These are phyloP conservation scores for Kodamaea jinghongensis DNA, from an alignment of 805 yeast species.

Conservation along the genomic window DNA sequence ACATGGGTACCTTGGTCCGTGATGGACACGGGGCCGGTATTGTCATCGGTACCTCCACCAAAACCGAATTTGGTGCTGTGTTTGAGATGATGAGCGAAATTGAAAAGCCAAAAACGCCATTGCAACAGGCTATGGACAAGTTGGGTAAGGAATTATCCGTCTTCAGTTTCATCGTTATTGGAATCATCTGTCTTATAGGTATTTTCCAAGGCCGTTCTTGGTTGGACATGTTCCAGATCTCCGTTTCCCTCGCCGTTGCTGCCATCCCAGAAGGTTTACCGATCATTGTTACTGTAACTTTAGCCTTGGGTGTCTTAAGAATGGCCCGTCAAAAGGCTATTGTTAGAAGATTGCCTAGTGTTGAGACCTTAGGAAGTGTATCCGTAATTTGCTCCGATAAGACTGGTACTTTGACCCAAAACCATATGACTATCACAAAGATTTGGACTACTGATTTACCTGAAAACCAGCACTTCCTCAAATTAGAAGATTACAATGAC, in stretches of 20 bases:
- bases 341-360: conserved; percentile 90
- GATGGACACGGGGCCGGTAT: conserved; percentile 95
- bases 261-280: conserved; percentile 99
- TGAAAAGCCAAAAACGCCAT: conserved; percentile 96
- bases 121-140: conserved; percentile 93
- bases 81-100: conserved; percentile 93
- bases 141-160: conserved; percentile 87
- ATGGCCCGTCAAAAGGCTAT: conserved; percentile 96
- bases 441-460: conserved; percentile 72
- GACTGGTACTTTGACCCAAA: conserved; percentile 72
- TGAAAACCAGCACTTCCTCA: conserved; percentile 22
- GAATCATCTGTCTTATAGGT: conserved; percentile 88
- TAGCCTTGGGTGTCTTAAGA: conserved; percentile 92
- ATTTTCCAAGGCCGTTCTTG: conserved; percentile 88
- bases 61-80: conserved; percentile 92
- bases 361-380: conserved; percentile 91
- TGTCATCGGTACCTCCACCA: conserved; percentile 84
- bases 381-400: conserved; percentile 50
- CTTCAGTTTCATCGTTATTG: conserved; percentile 83
- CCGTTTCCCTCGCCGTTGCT: conserved; percentile 97
- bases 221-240: conserved; percentile 97
- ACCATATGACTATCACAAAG: conserved; percentile 86
- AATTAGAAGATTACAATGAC: conserved; percentile 48
- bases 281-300: conserved; percentile 93
- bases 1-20: conserved; percentile 96